Conservation (phyloP, 2,329 filamentous ascomycete species). For the Sclerotinia subarctica region DNA sequence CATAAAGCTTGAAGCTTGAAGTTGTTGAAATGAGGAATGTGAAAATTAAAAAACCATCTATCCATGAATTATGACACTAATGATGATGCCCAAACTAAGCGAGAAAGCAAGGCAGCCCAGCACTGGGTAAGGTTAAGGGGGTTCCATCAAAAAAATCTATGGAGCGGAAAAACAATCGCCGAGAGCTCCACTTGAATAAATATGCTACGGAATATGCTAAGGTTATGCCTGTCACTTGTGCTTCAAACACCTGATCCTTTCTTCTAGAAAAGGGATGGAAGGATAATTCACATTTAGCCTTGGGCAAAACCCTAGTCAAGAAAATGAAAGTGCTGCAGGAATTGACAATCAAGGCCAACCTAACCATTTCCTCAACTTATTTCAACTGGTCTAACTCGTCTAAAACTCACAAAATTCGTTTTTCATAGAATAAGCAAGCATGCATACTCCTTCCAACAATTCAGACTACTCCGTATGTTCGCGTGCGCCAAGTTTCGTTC, state of each 20-base stretch:
- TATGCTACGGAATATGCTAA: background rate
- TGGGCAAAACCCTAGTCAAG: background rate
- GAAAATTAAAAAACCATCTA: background rate
- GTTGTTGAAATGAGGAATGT: background rate
- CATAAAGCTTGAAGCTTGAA: background rate
- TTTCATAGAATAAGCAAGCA: background rate
- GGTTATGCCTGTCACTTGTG: background rate
- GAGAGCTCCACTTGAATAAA: background rate
- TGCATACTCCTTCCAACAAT: conserved; percentile 9
- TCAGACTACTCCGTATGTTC: background rate
- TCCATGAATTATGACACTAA: background rate
- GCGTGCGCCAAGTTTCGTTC: background rate
- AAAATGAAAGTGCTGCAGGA: background rate
- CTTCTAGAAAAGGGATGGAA: conserved; percentile 15
- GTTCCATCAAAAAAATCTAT: background rate
- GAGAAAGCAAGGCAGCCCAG: conserved; percentile 9
- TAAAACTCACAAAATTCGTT: background rate
- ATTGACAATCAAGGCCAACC: background rate
- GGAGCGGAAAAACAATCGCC: conserved; percentile 7
- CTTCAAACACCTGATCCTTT: conserved; percentile 10
- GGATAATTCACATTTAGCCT: background rate
- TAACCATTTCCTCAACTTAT: background rate
- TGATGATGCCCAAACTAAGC: conserved; percentile 14
- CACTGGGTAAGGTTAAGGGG: background rate
- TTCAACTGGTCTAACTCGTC: background rate